Base-by-base conservation (phyloP, 2,329 filamentous ascomycete genomes). In the Epichloe sylvatica region DNA sequence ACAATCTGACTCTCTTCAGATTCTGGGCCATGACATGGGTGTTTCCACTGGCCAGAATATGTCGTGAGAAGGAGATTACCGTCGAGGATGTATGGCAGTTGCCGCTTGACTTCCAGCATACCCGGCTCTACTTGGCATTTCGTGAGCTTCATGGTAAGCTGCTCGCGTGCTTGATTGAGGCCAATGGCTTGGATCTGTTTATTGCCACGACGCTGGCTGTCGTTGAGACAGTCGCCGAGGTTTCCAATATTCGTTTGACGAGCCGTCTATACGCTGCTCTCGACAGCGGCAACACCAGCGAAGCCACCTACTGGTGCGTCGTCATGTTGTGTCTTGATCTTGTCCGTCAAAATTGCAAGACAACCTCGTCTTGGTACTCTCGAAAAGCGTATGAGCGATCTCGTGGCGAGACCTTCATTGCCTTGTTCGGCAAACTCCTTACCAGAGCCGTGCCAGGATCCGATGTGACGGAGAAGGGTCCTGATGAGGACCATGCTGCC, bases 11-110 rank as follows among this genome's bases (percentile, higher is more conserved):
- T 0, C 70, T 90, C 1, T 89, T 86, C 76, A 84, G 90, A 56
- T 95, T 87, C 67, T 84, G 91, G 77, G 83, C 79, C 5, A 83
- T 94, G 30, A 85, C 79, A 0, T 95, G 89, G 89, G 83, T 94
- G 67, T 70, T 72, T 0, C 83, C 88, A 0, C 67, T 94, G 6
- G 87, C 94, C 12, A 68, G 70, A 1, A 65, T 80, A 23, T 86
- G 83, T 1, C 76, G 72, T 40, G 69, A 71, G 33, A 72, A 80
- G 39, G 83, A 88, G 56, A 70, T 95, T 8, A 70, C 88, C 36
- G 81, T 89, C 38, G 76, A 83, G 37, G 87, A 95, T 60, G 84
- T 95, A 2, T 95, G 89, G 89, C 70, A 76, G 38, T 68, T 95
- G 0, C 80, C 81, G 0, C 85, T 81, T 56, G 84, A 92, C 48